Base-by-base conservation (phyloP, 2,329 filamentous ascomycete species). In the Biscogniauxia sp. region DNA sequence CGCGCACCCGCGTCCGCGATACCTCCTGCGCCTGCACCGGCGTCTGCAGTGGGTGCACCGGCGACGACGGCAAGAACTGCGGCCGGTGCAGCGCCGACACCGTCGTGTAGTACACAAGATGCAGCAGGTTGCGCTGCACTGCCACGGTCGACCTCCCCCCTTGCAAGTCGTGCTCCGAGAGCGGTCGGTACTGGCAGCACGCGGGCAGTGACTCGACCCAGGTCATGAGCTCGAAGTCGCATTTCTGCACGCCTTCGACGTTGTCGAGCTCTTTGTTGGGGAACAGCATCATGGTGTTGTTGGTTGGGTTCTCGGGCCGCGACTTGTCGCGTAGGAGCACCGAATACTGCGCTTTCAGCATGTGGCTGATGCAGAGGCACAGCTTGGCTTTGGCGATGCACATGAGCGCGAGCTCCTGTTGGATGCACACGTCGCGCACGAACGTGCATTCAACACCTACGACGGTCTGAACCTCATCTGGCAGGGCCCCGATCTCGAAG, bases 81-180 rank as follows among this genome's bases (percentile, higher is more conserved):
- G 94, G 94, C 28, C 94, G 88, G 74, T 97, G 93, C 19, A 98
- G 82, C 2, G 94, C 94, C 56, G 92, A 97, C 19, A 96, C 84
- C 0, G 93, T 96, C 1, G 94, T 96, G 74, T 93, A 91, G 76
- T 96, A 97, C 1, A 97, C 88, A 89, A 97, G 96, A 75, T 96
- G 92, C 41, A 98, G 80, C 20, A 97, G 81, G n/a, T 91, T 91
- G 54, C 91, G 86, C 73, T 97, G 92, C 2, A 97, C 80, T 0
- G 82, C 82, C 55, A 86, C 69, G 7, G 84, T 85, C 3, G 86
- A 81, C 49, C 82, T 81, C 37, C 87, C 88, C 19, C 87, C 82
- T 56, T 84, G 81, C 55, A 86, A 75, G 61, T 88, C 88, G 59
- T 81, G 72, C 13, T 79, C 75, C 37, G 79, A 82, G 20, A 87